phyloP scores from a whole-genome alignment of 2,329 filamentous ascomycete species.

The Cladophialophora yegresii region DNA sequence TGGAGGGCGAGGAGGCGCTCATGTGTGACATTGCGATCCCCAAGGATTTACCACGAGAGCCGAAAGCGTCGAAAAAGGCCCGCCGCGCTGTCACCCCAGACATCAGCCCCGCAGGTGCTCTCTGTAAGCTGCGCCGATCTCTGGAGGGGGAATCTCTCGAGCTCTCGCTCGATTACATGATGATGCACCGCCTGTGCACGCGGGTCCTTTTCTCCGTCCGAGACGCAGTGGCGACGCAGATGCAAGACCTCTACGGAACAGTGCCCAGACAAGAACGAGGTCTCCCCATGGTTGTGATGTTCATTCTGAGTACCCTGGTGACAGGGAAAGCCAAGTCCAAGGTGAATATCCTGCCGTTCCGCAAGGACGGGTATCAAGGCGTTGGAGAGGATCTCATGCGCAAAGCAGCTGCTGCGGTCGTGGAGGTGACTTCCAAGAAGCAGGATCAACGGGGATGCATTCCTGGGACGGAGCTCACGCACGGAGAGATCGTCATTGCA shows the following conservation, averaged over 20 bases:
- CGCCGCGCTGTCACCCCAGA: neutral
- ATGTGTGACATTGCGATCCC: neutral
- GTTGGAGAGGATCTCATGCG: neutral
- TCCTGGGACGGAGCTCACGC: neutral
- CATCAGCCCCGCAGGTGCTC: neutral
- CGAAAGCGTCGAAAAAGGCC: neutral
- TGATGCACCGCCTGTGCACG: neutral
- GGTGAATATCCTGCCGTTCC: neutral
- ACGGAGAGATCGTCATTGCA: neutral
- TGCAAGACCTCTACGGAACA: neutral
- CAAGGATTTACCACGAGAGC: neutral
- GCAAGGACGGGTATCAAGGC: neutral
- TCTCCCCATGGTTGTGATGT: neutral
- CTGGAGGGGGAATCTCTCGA: neutral
- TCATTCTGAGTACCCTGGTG: neutral
- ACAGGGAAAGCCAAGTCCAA: neutral
- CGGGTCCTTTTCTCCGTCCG: neutral
- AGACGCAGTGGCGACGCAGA: neutral
- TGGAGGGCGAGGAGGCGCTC: neutral
- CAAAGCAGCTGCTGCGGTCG: neutral
- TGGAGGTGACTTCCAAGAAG: neutral
- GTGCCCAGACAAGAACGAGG: neutral
- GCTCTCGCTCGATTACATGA: neutral
- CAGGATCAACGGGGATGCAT: neutral
- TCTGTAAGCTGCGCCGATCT: neutral